Evolutionary conservation across 495 filamentous ascomycete genomes (phyloP).

Genomic region (Aspergillus cavernicola): DNA sequence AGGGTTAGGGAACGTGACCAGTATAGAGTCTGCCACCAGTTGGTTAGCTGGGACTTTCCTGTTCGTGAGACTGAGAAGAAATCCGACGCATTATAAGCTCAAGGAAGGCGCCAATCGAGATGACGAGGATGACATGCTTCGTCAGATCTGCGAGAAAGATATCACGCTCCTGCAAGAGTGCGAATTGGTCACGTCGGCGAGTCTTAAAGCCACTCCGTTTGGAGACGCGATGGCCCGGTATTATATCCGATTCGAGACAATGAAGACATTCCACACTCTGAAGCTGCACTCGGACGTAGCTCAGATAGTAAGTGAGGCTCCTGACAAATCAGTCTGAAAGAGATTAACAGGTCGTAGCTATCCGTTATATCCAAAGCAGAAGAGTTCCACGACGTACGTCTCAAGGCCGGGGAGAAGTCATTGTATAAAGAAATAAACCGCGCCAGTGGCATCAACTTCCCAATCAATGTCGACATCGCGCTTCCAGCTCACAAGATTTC

Average conservation of each 20-base stretch:
- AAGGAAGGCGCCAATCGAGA: slow-evolving; percentile 51
- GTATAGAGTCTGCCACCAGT: slow-evolving; percentile 64
- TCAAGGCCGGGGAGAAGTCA: slow-evolving; percentile 70
- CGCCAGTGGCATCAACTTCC: slow-evolving; percentile 65
- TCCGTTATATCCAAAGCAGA: slow-evolving; percentile 63
- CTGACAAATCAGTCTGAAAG: background rate
- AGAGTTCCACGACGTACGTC: slow-evolving; percentile 73
- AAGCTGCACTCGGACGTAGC: slow-evolving; percentile 57
- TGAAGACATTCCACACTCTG: slow-evolving; percentile 70
- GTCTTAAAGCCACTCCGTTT: slow-evolving; percentile 67
- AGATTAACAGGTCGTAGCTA: slow-evolving; percentile 50
- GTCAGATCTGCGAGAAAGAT: slow-evolving; percentile 77
- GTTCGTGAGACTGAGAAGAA: slow-evolving; percentile 73
- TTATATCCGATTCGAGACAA: slow-evolving; percentile 86
- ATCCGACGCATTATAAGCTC: slow-evolving; percentile 76
- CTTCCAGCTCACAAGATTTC: slow-evolving; percentile 80
- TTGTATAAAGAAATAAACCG: slow-evolving; percentile 83
- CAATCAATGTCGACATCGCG: slow-evolving; percentile 72
- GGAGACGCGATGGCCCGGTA: slow-evolving; percentile 92
- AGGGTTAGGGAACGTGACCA: slow-evolving; percentile 72
- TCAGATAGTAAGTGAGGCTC: slow-evolving; percentile 59
- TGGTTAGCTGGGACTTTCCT: slow-evolving; percentile 91
- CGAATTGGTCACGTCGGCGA: slow-evolving; percentile 51
- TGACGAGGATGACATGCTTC: slow-evolving; percentile 65
- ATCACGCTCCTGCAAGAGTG: slow-evolving; percentile 63